Percentiles rank a stretch among this genome's conserved stretches.
Conservation (phyloP, 1,284 basidiomycete species). For the Cutaneotrichosporon mucoides region DNA sequence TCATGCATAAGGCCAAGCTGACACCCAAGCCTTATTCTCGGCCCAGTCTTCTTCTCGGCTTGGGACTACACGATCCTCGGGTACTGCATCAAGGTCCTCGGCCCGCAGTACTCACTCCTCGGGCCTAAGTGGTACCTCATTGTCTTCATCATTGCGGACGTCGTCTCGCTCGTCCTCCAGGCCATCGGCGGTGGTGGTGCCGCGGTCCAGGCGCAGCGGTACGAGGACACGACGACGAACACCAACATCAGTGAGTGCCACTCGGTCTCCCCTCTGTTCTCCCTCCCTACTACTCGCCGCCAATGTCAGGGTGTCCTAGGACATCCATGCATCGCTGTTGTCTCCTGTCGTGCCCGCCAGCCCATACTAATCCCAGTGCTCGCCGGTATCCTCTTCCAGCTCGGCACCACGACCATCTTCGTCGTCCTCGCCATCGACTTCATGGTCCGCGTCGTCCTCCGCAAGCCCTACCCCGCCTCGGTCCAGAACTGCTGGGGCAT, state of each 20-base stretch:
- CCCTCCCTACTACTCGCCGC: too few relatives aligned
- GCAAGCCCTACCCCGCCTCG: constrained; percentile 21
- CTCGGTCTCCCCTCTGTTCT: too few relatives aligned
- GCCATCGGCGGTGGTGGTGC: constrained; percentile 49
- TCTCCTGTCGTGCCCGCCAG: too few relatives aligned
- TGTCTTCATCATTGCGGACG: constrained; percentile 45
- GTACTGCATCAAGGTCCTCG: constrained; percentile 39
- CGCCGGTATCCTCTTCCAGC: constrained; percentile 48
- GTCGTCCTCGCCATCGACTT: constrained; percentile 36
- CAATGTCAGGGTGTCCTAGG: too few relatives aligned
- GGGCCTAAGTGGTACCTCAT: constrained; percentile 40
- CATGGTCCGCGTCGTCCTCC: constrained; percentile 22
- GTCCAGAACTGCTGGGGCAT: background rate
- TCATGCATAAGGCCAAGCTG: background rate
- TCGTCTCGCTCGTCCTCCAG: constrained; percentile 48
- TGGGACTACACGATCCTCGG: constrained; percentile 46
- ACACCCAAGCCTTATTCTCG: constrained; percentile 35
- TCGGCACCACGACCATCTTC: constrained; percentile 41
- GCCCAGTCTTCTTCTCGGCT: constrained; percentile 45
- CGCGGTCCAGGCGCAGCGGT: constrained; percentile 22
- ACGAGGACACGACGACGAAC: constrained; percentile 16
- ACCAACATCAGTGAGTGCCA: constrained; percentile 25
- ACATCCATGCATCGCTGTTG: too few relatives aligned
- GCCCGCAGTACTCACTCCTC: constrained; percentile 41
- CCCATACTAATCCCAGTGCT: constrained; percentile 28